These are phyloP conservation scores for Aspergillus hancockii DNA, from an alignment of 495 filamentous ascomycete species.

Conservation along the genomic window DNA sequence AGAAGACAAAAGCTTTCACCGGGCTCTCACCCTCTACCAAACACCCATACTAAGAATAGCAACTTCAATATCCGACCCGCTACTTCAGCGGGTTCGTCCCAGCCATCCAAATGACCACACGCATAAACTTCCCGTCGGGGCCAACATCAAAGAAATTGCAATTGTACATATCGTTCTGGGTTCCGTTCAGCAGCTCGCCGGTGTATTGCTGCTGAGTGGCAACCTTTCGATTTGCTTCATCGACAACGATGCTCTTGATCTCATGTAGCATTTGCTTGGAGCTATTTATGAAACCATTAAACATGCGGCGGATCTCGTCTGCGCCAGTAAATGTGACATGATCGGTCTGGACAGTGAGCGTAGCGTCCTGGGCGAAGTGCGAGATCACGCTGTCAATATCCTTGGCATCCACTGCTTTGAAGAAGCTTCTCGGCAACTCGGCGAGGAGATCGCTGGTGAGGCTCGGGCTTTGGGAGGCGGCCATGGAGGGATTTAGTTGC, in stretches of 20 bases:
- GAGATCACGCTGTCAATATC: conserved; percentile 2
- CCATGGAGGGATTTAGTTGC: neutral
- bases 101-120: conserved; percentile 15
- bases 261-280: conserved; percentile 8
- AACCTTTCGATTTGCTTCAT: conserved; percentile 5
- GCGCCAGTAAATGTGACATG: conserved; percentile 5
- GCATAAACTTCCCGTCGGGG: conserved; percentile 10
- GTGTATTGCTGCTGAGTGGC: conserved; percentile 11
- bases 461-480: neutral
- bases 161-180: conserved; percentile 7
- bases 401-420: conserved; percentile 16
- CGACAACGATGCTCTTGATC: conserved; percentile 8
- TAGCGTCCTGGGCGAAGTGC: conserved; percentile 13
- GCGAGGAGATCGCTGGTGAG: neutral
- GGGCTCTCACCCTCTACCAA: too few species aligned
- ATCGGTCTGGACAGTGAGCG: conserved; percentile 3
- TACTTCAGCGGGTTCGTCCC: conserved; percentile 12
- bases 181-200: conserved; percentile 11
- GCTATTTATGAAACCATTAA: conserved; percentile 4
- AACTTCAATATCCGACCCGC: too few species aligned
- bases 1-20: too few species aligned
- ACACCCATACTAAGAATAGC: too few species aligned
- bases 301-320: conserved; percentile 7
- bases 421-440: conserved; percentile 19
- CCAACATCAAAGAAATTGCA: conserved; percentile 18